phyloP scores from a whole-genome alignment of 2,329 filamentous ascomycete genomes.

The Aureobasidium musti region DNA sequence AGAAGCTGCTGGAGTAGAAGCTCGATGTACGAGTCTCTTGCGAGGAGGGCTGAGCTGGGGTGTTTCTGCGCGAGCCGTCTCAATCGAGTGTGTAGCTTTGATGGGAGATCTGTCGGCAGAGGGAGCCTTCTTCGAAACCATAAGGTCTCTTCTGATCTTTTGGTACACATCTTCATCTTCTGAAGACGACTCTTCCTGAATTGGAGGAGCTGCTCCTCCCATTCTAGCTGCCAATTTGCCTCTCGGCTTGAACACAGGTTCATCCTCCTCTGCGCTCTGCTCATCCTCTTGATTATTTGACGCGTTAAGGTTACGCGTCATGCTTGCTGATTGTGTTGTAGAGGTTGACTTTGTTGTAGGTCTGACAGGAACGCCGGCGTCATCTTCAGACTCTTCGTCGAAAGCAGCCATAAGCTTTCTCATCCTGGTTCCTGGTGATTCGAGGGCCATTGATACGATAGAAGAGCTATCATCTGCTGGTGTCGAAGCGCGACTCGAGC shows the following conservation, averaged over 20 bases:
- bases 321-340: not conserved
- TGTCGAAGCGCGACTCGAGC: conserved; percentile 31
- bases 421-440: conserved; percentile 51
- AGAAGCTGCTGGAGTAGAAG: conserved; percentile 15
- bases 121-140: conserved; percentile 39
- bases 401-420: conserved; percentile 54
- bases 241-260: conserved; percentile 50
- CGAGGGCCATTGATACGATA: conserved; percentile 34
- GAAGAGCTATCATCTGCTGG: conserved; percentile 26
- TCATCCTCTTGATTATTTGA: conserved; percentile 32
- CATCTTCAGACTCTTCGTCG: conserved; percentile 43
- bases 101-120: conserved; percentile 17
- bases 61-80: not conserved
- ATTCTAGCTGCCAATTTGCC: conserved; percentile 67
- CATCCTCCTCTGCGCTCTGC: conserved; percentile 45
- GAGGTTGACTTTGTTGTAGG: conserved; percentile 9
- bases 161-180: conserved; percentile 44
- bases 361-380: conserved; percentile 32
- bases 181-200: conserved; percentile 32
- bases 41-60: conserved; percentile 14
- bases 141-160: conserved; percentile 50
- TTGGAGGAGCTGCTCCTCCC: conserved; percentile 45
- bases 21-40: conserved; percentile 1
- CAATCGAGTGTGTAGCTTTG: not conserved
- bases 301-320: conserved; percentile 2